Conservation (phyloP, 2,329 filamentous ascomycete species). For the Cladosporium sp. region DNA sequence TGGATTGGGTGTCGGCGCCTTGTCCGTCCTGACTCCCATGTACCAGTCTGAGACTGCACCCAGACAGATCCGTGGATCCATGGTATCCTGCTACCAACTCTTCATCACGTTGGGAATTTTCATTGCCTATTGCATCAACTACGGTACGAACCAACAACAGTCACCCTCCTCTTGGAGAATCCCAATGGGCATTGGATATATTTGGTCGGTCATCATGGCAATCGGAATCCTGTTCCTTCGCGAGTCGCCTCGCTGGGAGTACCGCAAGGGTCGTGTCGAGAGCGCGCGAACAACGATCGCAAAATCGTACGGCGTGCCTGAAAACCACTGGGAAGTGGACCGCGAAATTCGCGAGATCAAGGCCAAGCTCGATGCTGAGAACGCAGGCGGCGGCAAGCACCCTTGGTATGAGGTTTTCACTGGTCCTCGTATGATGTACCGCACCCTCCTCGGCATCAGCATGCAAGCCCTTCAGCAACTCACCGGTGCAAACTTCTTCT, state of each 20-base stretch:
- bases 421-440: conserved; percentile 62
- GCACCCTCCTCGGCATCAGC: conserved; percentile 58
- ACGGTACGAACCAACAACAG: conserved; percentile 48
- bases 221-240: conserved; percentile 52
- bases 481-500: conserved; percentile 66
- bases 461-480: conserved; percentile 66
- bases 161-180: conserved; percentile 57
- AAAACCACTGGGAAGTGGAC: conserved; percentile 52
- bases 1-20: conserved; percentile 60
- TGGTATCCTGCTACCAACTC: conserved; percentile 64
- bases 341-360: conserved; percentile 54
- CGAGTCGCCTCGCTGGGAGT: conserved; percentile 57
- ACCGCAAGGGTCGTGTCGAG: conserved; percentile 52
- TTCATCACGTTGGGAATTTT: conserved; percentile 67
- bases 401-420: conserved; percentile 66
- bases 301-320: conserved; percentile 52
- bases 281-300: conserved; percentile 49
- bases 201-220: conserved; percentile 53
- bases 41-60: conserved; percentile 66
- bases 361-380: conserved; percentile 52
- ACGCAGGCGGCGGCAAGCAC: conserved; percentile 40
- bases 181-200: conserved; percentile 56
- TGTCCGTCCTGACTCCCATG: conserved; percentile 64
- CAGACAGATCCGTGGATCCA: conserved; percentile 58
- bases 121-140: conserved; percentile 51